These are phyloP conservation scores for Saccharata proteae DNA, from an alignment of 2,329 filamentous ascomycete genomes.

Conservation along the genomic window DNA sequence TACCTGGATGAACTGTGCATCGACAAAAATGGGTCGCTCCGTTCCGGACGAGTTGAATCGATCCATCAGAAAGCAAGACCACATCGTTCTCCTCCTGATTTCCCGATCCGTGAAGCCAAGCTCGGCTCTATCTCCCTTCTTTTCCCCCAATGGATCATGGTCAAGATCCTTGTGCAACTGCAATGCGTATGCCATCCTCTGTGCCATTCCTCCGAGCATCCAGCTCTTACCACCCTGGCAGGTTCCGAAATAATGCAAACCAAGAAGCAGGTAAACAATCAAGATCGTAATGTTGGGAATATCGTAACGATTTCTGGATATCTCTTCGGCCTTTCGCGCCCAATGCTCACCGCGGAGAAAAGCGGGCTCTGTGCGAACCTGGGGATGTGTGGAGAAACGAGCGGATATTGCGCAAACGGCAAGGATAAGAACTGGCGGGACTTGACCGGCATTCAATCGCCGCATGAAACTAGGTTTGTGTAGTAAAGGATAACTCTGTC, in stretches of 20 bases:
- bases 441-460: constrained; percentile 61
- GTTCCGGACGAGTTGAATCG: constrained; percentile 93
- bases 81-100: constrained; percentile 89
- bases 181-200: constrained; percentile 91
- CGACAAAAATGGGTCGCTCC: constrained; percentile 80
- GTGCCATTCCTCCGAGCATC: constrained; percentile 89
- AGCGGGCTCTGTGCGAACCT: constrained; percentile 60
- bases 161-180: constrained; percentile 89
- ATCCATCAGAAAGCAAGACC: constrained; percentile 96
- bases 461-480: constrained; percentile 98
- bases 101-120: constrained; percentile 88
- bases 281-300: constrained; percentile 93
- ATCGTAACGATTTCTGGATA: constrained; percentile 78
- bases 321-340: constrained; percentile 77
- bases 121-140: constrained; percentile 43
- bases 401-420: constrained; percentile 93
- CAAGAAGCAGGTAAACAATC: constrained; percentile 77
- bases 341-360: constrained; percentile 86
- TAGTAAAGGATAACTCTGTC: constrained; percentile 84
- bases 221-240: constrained; percentile 93
- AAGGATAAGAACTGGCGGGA: constrained; percentile 85
- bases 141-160: constrained; percentile 59
- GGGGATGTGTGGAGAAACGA: constrained; percentile 82
- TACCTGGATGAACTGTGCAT: constrained; percentile 78
- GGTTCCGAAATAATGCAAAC: constrained; percentile 90